These are phyloP conservation scores for Tricholomella constricta DNA, from an alignment of 768 basidiomycete species.

Conservation along the genomic window DNA sequence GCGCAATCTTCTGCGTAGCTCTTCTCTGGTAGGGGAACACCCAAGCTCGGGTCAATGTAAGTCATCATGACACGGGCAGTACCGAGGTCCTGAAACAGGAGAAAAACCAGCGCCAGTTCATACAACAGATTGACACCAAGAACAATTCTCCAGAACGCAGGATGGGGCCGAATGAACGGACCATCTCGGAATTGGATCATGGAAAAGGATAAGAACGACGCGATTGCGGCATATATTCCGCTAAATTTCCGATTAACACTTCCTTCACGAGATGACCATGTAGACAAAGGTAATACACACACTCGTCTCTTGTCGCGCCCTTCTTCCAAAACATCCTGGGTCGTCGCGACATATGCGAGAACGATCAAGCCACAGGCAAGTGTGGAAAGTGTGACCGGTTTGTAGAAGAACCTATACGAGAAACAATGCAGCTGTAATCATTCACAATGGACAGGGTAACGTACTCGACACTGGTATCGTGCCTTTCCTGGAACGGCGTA, in stretches of 20 bases:
- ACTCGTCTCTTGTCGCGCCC: conserved; percentile 79
- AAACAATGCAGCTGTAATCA: conserved; percentile 13
- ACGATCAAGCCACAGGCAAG: conserved; percentile 65
- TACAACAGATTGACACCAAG: conserved; percentile 84
- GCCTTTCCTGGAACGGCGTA: conserved; percentile 78
- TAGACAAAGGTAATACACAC: conserved; percentile 46
- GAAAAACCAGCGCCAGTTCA: conserved; percentile 78
- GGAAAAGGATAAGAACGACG: conserved; percentile 77
- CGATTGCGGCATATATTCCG: conserved; percentile 74
- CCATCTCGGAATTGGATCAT: conserved; percentile 91
- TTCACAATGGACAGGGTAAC: conserved; percentile 25
- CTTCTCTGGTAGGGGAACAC: conserved; percentile 78
- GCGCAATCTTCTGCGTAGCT: conserved; percentile 83
- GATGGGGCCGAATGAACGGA: conserved; percentile 86
- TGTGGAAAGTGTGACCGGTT: conserved; percentile 77
- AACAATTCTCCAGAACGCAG: conserved; percentile 81
- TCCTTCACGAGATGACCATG: conserved; percentile 2
- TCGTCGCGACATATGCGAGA: conserved; percentile 80
- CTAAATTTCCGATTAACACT: conserved; percentile 36
- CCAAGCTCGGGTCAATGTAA: conserved; percentile 71
- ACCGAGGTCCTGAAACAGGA: conserved; percentile 82
- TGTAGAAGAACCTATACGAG: conserved; percentile 77
- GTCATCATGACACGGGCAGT: conserved; percentile 81
- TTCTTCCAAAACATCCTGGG: conserved; percentile 83
- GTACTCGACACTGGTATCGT: conserved; percentile 83